phyloP scores from a whole-genome alignment of 1,139 yeast species.

The Suhomyces maxii region DNA sequence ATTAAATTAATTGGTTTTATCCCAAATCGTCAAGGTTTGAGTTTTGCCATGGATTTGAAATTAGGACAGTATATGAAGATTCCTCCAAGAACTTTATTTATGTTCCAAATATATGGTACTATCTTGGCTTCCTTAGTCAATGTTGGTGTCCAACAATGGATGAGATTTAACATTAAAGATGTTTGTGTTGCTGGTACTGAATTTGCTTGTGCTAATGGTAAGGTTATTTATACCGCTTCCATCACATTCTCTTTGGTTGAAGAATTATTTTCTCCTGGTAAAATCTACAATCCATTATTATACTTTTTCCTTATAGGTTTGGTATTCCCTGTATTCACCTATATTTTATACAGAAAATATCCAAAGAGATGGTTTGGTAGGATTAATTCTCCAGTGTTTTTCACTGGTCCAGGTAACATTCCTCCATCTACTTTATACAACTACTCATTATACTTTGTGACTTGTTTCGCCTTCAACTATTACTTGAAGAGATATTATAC shows the following conservation, averaged over 20 bases:
- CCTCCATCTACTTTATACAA: slow-evolving; percentile 59
- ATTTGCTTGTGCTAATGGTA: slow-evolving; percentile 21
- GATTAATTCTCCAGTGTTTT: slow-evolving; percentile 46
- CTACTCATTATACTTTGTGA: slow-evolving; percentile 44
- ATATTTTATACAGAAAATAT: slow-evolving; percentile 22
- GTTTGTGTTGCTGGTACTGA: slow-evolving; percentile 18
- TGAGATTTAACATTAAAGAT: slow-evolving; percentile 18
- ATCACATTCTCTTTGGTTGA: slow-evolving; percentile 21
- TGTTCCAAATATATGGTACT: slow-evolving; percentile 20
- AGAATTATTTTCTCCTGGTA: slow-evolving; percentile 40
- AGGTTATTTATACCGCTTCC: slow-evolving; percentile 17
- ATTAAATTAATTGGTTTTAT: slow-evolving; percentile 35
- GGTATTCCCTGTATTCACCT: slow-evolving; percentile 35
- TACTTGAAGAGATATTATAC: slow-evolving; percentile 46
- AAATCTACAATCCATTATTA: slow-evolving; percentile 37
- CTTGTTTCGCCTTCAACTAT: slow-evolving; percentile 54
- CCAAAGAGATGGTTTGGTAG: slow-evolving; percentile 24
- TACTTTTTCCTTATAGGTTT: slow-evolving; percentile 51
- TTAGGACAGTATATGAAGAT: slow-evolving; percentile 21
- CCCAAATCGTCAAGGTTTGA: slow-evolving; percentile 24
- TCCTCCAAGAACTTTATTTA: slow-evolving; percentile 17
- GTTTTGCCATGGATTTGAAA: slow-evolving; percentile 16
- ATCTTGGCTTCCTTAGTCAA: slow-evolving; percentile 36
- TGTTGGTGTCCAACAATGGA: slow-evolving; percentile 29
- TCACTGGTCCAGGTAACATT: slow-evolving; percentile 48